phyloP scores from a whole-genome alignment of 2,329 filamentous ascomycete genomes.

The Gnomoniopsis sp. region DNA sequence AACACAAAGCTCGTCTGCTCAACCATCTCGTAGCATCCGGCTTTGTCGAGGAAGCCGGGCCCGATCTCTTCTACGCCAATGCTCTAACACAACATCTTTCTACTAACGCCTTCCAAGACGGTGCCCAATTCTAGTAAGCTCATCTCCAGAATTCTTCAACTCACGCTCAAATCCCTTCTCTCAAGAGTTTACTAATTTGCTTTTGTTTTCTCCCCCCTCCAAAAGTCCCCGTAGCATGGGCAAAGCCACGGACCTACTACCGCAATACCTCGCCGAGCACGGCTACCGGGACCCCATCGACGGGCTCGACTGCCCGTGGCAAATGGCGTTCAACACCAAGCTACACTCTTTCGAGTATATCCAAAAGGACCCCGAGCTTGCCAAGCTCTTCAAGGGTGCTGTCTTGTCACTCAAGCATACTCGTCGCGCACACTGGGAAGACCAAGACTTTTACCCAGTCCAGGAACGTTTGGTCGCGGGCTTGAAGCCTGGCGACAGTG shows the following conservation, averaged over 20 bases:
- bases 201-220: not conserved
- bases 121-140: not conserved
- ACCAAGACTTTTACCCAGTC: not conserved
- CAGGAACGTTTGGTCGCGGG: slow-evolving; percentile 1
- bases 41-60: not conserved
- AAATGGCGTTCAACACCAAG: slow-evolving; percentile 4
- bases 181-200: not conserved
- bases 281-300: slow-evolving; percentile 1
- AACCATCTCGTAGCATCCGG: not conserved
- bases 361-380: not conserved
- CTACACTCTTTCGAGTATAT: slow-evolving; percentile 6
- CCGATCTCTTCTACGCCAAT: not conserved
- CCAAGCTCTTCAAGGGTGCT: not conserved
- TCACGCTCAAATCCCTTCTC: not conserved
- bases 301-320: slow-evolving; percentile 1
- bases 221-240: not conserved
- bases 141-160: too few species aligned
- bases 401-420: not conserved
- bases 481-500: not conserved
- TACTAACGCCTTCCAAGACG: not conserved
- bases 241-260: not conserved
- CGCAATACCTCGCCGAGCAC: not conserved
- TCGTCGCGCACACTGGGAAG: slow-evolving; percentile 1
- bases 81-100: not conserved
- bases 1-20: not conserved